Conservation (phyloP, 163 green algal genomes). For the Smithsoniella earleae region DNA sequence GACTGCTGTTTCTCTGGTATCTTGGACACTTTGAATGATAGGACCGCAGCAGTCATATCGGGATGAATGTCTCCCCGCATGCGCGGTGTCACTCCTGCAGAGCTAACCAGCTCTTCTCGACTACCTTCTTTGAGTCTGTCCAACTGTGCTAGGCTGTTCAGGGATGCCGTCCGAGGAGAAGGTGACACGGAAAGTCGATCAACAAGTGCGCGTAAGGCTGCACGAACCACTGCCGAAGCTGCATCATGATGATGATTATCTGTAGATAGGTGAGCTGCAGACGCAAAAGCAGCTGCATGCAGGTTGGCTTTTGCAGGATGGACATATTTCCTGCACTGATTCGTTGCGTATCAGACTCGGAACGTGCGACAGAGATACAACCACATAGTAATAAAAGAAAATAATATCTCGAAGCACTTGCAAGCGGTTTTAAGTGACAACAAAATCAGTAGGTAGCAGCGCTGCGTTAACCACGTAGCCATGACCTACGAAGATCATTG, state of each 20-base stretch:
- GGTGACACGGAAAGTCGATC: neutral
- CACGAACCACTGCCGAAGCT: neutral
- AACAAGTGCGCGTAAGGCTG: neutral
- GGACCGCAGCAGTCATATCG: neutral
- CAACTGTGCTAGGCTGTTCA: slow-evolving; percentile 6
- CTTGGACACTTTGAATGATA: slow-evolving; percentile 6
- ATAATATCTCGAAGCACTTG: no score
- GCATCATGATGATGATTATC: neutral
- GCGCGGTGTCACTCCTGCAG: neutral
- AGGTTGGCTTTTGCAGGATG: neutral
- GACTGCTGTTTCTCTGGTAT: no score
- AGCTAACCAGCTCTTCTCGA: neutral
- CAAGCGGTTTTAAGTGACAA: no score
- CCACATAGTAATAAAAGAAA: no score
- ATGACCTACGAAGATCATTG: no score
- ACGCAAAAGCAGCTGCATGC: neutral
- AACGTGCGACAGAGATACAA: no score
- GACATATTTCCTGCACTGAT: slow-evolving; percentile 2
- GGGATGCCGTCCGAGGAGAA: neutral
- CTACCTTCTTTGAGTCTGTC: neutral
- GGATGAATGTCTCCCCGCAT: slow-evolving; percentile 10
- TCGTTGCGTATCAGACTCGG: no score
- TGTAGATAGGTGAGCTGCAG: neutral
- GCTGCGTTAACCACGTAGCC: no score
- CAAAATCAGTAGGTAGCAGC: no score